These are phyloP conservation scores for Diaporthe destruens DNA, from an alignment of 2,329 filamentous ascomycete genomes.

Conservation along the genomic window DNA sequence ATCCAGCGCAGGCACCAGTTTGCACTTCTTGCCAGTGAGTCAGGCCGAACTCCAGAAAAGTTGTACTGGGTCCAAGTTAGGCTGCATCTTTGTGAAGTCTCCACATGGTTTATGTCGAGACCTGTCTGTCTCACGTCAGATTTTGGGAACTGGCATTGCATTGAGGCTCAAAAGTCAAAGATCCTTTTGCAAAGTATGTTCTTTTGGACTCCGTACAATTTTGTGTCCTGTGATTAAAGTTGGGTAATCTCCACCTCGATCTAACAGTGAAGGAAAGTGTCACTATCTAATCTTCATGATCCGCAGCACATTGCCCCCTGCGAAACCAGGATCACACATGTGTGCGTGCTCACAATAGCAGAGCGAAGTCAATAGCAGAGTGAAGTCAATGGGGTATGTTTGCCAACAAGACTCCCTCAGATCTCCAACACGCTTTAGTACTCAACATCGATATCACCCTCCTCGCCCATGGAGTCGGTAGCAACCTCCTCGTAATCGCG, in stretches of 20 bases:
- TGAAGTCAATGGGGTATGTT: slow-evolving; percentile 41
- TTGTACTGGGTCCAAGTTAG: background rate
- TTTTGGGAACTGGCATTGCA: background rate
- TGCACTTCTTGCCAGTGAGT: background rate
- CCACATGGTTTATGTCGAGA: background rate
- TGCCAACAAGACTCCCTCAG: slow-evolving; percentile 37
- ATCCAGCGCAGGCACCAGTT: background rate
- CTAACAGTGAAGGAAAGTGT: slow-evolving; percentile 40
- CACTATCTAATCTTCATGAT: slow-evolving; percentile 40
- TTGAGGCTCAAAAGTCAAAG: background rate
- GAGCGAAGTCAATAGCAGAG: slow-evolving; percentile 39
- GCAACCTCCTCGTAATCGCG: slow-evolving; percentile 99
- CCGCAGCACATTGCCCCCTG: slow-evolving; percentile 17
- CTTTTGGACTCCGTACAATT: slow-evolving; percentile 40
- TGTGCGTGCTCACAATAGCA: slow-evolving; percentile 31
- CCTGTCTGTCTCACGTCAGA: background rate
- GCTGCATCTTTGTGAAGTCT: background rate
- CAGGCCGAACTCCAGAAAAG: background rate
- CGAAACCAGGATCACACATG: background rate
- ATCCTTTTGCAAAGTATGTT: slow-evolving; percentile 28
- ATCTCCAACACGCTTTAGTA: slow-evolving; percentile 71
- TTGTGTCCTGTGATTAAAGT: slow-evolving; percentile 42
- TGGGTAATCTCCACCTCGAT: slow-evolving; percentile 40
- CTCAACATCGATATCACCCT: slow-evolving; percentile 88
- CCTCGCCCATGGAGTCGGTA: slow-evolving; percentile 90